Percentiles rank a stretch among this genome's conserved stretches.
Conservation (phyloP, 441 rosid species). For the Brassica hybrid region DNA sequence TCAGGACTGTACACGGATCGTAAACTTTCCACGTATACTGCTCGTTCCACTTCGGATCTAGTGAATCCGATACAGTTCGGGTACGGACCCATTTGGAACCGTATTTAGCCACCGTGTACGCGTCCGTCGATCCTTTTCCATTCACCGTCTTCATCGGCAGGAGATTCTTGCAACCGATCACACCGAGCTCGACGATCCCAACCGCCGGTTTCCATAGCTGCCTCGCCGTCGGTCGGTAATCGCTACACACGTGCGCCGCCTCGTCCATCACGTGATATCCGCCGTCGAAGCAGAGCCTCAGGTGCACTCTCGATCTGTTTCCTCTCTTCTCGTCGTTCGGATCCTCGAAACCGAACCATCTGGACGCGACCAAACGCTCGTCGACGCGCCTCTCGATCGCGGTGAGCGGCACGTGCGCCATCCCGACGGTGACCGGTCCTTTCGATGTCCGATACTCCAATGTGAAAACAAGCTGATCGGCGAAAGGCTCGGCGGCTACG, state of each 20-base stretch:
- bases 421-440: slow-evolving; percentile 53
- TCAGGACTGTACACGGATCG: slow-evolving; percentile 71
- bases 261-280: slow-evolving; percentile 86
- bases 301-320: slow-evolving; percentile 63
- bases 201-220: slow-evolving; percentile 72
- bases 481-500: slow-evolving; percentile 66
- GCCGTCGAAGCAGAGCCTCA: slow-evolving; percentile 71
- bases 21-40: slow-evolving; percentile 73
- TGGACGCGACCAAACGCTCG: slow-evolving; percentile 58
- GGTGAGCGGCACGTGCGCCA: slow-evolving; percentile 45
- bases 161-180: slow-evolving; percentile 62
- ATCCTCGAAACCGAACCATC: slow-evolving; percentile 59
- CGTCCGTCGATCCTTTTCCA: slow-evolving; percentile 65
- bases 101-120: slow-evolving; percentile 71
- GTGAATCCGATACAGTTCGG: slow-evolving; percentile 59
- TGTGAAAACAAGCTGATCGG: slow-evolving; percentile 49
- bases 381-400: slow-evolving; percentile 69
- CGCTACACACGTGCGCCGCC: slow-evolving; percentile 71
- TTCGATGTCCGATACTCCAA: slow-evolving; percentile 56
- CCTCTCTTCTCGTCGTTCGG: slow-evolving; percentile 45
- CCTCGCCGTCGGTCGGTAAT: slow-evolving; percentile 71
- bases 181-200: slow-evolving; percentile 64
- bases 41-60: slow-evolving; percentile 75
- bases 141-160: slow-evolving; percentile 64
- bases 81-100: slow-evolving; percentile 76